Conservation (phyloP, 306 rosid genomes). For the Acacia melanoxylon region DNA sequence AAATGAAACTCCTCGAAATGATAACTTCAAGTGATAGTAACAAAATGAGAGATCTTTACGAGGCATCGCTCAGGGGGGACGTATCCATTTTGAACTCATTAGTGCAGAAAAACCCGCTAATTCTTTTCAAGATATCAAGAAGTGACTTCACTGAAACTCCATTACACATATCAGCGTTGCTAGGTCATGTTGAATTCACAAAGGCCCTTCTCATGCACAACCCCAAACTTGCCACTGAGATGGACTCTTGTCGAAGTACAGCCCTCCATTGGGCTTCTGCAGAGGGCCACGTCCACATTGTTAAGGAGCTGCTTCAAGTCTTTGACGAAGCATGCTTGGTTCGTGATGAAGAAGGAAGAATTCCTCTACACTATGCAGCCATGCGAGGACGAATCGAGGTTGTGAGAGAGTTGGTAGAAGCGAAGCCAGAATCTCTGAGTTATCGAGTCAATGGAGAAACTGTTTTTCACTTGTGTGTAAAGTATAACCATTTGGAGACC, state of each 20-base stretch:
- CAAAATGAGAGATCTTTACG: background rate
- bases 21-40: background rate
- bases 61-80: background rate
- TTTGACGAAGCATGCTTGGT: background rate
- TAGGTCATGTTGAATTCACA: background rate
- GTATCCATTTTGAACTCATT: background rate
- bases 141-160: background rate
- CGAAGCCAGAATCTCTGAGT: background rate
- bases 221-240: background rate
- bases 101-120: background rate
- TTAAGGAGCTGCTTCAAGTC: background rate
- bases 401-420: background rate
- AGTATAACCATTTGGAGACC: background rate
- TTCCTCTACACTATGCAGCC: conserved; percentile 18
- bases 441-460: background rate
- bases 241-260: background rate
- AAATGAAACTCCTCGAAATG: background rate
- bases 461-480: background rate
- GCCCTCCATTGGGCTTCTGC: conserved; percentile 12
- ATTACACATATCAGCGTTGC: background rate
- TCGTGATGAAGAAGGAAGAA: background rate
- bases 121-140: background rate
- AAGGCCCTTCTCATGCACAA: background rate
- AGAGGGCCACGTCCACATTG: background rate
- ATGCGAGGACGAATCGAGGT: background rate